Conservation (phyloP, 192 early-diverging fungal species). For the Rhizophagus sp. region DNA sequence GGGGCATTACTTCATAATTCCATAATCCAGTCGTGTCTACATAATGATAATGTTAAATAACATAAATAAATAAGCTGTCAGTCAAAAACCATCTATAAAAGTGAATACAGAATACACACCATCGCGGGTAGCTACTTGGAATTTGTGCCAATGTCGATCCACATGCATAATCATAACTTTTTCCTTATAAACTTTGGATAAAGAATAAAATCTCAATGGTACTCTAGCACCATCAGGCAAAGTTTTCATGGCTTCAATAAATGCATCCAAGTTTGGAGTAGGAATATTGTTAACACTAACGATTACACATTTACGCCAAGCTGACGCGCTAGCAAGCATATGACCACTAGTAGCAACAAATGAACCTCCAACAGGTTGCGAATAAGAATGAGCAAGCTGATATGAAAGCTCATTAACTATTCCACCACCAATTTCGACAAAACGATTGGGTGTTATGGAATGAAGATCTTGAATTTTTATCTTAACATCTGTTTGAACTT, state of each 20-base stretch:
- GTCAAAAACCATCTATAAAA: neutral
- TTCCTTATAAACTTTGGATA: slow-evolving; percentile 80
- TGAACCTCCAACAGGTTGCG: slow-evolving; percentile 73
- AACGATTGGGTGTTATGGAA: slow-evolving; percentile 77
- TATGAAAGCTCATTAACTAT: slow-evolving; percentile 75
- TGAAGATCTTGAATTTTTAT: slow-evolving; percentile 69
- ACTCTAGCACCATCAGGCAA: slow-evolving; percentile 66
- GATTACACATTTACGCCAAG: slow-evolving; percentile 70
- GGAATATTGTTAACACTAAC: slow-evolving; percentile 67
- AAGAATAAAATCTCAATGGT: slow-evolving; percentile 67
- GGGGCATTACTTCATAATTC: slow-evolving; percentile 71
- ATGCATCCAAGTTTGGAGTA: slow-evolving; percentile 64
- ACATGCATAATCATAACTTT: slow-evolving; percentile 83
- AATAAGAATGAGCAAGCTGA: slow-evolving; percentile 73
- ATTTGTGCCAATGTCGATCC: slow-evolving; percentile 85
- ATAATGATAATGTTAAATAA: neutral
- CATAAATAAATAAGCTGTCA: neutral
- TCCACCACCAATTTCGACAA: slow-evolving; percentile 84
- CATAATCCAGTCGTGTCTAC: slow-evolving; percentile 75
- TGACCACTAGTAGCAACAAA: slow-evolving; percentile 75
- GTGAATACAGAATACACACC: slow-evolving; percentile 35
- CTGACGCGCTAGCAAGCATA: slow-evolving; percentile 65
- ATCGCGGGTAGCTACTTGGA: slow-evolving; percentile 77
- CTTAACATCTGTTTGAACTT: slow-evolving; percentile 46
- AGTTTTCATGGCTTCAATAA: slow-evolving; percentile 63